A percentile compares a stretch with the other conserved stretches of the same genome.
Evolutionary conservation across 176 grass and related monocot species (phyloP).

Genomic region (Raddia distichophylla): DNA sequence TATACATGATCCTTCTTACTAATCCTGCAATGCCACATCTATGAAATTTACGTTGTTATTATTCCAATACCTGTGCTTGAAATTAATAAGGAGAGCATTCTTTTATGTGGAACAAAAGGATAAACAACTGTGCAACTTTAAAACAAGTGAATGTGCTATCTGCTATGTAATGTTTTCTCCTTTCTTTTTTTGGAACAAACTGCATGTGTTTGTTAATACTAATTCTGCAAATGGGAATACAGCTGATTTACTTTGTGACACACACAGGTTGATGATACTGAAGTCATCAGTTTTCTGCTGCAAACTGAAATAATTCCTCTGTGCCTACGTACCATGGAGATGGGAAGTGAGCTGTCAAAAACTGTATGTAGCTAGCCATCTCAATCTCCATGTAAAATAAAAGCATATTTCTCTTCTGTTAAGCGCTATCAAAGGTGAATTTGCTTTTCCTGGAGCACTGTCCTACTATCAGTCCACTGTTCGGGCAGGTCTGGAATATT

Average conservation of each 20-base stretch:
- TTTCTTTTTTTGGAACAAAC: not conserved
- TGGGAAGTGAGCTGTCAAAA: constrained; percentile 98
- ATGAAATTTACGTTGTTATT: not conserved
- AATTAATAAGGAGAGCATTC: not conserved
- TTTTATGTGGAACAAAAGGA: not conserved
- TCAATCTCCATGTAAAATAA: constrained; percentile 23
- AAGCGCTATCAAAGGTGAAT: constrained; percentile 7
- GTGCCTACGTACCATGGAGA: constrained; percentile 96
- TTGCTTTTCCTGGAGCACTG: constrained; percentile 11
- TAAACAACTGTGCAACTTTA: not conserved
- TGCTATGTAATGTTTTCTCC: not conserved
- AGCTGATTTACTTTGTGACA: constrained; percentile 17
- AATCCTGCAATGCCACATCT: constrained; percentile 15
- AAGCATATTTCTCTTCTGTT: constrained; percentile 28
- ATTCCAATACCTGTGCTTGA: not conserved
- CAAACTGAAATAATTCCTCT: constrained; percentile 99
- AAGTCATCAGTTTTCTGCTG: constrained; percentile 96
- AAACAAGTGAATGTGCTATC: not conserved
- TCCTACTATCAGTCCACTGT: not conserved
- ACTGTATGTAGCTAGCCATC: constrained; percentile 58
- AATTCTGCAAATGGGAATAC: not conserved
- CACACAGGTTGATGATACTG: constrained; percentile 93
- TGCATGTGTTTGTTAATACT: not conserved
- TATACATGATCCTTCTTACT: constrained; percentile 15
- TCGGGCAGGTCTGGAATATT: not conserved